These are phyloP conservation scores for Pyronema domesticum DNA, from an alignment of 495 filamentous ascomycete species.

Conservation along the genomic window DNA sequence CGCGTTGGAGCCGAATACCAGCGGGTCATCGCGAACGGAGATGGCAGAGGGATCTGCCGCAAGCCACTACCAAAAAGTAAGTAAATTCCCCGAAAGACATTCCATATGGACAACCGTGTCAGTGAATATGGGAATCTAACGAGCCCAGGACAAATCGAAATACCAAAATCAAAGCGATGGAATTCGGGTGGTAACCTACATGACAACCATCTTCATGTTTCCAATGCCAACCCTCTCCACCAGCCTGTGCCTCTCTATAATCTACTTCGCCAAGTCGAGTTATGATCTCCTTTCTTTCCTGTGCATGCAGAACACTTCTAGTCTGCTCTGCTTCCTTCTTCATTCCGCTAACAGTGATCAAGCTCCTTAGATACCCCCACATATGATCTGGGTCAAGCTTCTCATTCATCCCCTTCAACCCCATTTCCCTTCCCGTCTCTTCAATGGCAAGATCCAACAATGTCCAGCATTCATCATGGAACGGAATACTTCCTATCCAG, in stretches of 20 bases:
- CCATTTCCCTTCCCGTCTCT: constrained; percentile 19
- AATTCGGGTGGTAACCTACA: constrained; percentile 12
- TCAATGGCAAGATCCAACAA: constrained; percentile 24
- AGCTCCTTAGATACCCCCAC: constrained; percentile 23
- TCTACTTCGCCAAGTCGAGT: constrained; percentile 23
- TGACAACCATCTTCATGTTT: constrained; percentile 25
- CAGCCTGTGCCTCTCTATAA: constrained; percentile 24
- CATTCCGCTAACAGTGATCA: constrained; percentile 17
- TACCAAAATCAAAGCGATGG: too few species aligned
- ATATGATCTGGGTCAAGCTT: constrained; percentile 11
- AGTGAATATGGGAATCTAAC: too few species aligned
- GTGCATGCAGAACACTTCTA: constrained; percentile 7
- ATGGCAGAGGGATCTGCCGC: constrained; percentile 22
- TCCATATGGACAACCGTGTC: background rate
- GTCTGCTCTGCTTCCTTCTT: constrained; percentile 9
- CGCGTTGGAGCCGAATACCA: constrained; percentile 4
- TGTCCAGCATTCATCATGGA: constrained; percentile 27
- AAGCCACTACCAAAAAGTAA: constrained; percentile 14
- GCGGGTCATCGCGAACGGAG: constrained; percentile 16
- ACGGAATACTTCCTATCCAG: constrained; percentile 24
- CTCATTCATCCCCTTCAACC: constrained; percentile 15
- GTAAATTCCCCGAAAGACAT: background rate
- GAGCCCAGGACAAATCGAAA: too few species aligned
- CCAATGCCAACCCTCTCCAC: constrained; percentile 25
- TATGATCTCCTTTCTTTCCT: constrained; percentile 13